Base-by-base conservation (phyloP, 1,139 yeast species). In the Magnusiomyces sp. region DNA sequence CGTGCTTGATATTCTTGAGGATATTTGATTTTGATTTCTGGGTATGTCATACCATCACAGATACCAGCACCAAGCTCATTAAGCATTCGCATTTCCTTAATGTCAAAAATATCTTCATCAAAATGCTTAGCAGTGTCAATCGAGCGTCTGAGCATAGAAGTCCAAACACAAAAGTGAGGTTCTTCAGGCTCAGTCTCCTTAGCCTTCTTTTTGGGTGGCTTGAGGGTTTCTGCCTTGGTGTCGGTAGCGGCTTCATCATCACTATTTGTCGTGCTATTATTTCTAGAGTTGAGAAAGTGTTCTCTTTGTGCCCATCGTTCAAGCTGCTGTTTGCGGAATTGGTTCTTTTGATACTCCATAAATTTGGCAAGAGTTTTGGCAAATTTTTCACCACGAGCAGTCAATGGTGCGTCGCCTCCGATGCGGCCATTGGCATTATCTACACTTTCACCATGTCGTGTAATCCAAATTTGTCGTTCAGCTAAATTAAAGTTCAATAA, bases 51-150 rank as follows among this genome's bases (percentile, higher is more conserved):
- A 3, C 96, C 96, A 60, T 92, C 97, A 61, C 81, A 87, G 55
- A 80, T 80, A 2, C 98, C 98, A 0, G 95, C 94, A 45, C 95
- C 95, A 38, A 90, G 71, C 66, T 92, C 97, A 66, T 92, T 89
- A 59, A 92, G 74, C 94, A 89, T 87, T 59, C 95, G 76, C 86
- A 92, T 83, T 63, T 88, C 90, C 66, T 90, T 90, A 48, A 87
- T 70, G 43, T 87, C 90, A 65, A 79, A 90, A 42, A 59, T 57
- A 34, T 79, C 76, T 47, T 76, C 82, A 50, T 83, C 89, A 64
- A 92, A 88, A 56, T 73, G 75, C 50, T 77, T 74, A 0, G 94
- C 89, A 0, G 97, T 84, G 65, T 89, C 87, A 19, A 85, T 73
- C 1, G 94, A 76, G 54, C 97, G 74, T 43, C 73, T 66, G 56